Conservation (phyloP, 1,284 basidiomycete genomes). For the Rhizopogon parksii region DNA sequence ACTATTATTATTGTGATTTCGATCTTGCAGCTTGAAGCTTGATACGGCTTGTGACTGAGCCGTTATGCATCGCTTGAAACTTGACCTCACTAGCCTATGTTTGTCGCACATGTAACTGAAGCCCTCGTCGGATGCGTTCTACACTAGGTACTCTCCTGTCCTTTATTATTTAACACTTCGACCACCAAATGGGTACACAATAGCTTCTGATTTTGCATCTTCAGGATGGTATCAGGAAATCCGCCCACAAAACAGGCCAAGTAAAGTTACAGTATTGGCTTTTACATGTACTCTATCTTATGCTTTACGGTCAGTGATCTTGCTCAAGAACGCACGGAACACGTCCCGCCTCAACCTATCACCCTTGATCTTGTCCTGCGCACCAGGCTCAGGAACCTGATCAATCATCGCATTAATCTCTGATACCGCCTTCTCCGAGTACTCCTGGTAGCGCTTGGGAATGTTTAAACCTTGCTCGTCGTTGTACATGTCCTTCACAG, state of each 20-base stretch:
- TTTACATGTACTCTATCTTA: not conserved
- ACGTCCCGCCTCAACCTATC: slow-evolving; percentile 59
- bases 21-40: not conserved
- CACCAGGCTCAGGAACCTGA: slow-evolving; percentile 44
- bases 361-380: slow-evolving; percentile 19
- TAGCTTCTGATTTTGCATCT: not conserved
- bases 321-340: slow-evolving; percentile 66
- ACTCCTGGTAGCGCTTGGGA: slow-evolving; percentile 46
- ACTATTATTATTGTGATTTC: not conserved
- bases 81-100: too few species aligned
- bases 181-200: too few species aligned
- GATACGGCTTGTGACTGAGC: too few species aligned
- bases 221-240: not conserved
- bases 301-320: slow-evolving; percentile 51
- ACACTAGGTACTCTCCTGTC: too few species aligned
- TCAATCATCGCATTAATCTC: slow-evolving; percentile 53
- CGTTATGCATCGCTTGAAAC: not conserved
- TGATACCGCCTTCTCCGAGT: slow-evolving; percentile 62
- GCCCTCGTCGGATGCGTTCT: too few species aligned
- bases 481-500: slow-evolving; percentile 62
- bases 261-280: not conserved
- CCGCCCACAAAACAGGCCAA: not conserved
- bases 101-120: too few species aligned
- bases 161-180: too few species aligned
- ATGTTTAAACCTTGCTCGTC: slow-evolving; percentile 53